Conservation (phyloP, 2,329 filamentous ascomycete species). For the Alternaria brassicae region DNA sequence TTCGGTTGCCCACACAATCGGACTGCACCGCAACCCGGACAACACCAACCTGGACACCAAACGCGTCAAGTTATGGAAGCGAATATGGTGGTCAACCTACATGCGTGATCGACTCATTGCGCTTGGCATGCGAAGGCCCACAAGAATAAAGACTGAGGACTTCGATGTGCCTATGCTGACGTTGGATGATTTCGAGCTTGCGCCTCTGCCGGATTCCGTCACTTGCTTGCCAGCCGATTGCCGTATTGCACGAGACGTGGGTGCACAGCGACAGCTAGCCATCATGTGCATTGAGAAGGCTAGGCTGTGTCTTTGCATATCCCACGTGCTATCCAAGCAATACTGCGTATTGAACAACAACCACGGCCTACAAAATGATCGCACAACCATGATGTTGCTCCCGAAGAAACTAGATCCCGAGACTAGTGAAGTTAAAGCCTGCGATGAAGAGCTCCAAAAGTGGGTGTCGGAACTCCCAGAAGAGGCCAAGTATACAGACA, state of each 20-base stretch:
- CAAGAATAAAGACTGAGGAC: constrained; percentile 89
- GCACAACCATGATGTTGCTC: constrained; percentile 83
- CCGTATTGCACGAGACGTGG: constrained; percentile 71
- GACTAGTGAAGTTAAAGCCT: constrained; percentile 76
- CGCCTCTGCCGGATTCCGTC: constrained; percentile 70
- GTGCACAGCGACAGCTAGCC: constrained; percentile 79
- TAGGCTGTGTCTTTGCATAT: constrained; percentile 87
- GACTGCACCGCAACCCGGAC: constrained; percentile 84
- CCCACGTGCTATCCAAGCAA: constrained; percentile 86
- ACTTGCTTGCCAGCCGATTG: constrained; percentile 74
- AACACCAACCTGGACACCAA: constrained; percentile 76
- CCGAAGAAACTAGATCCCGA: constrained; percentile 88
- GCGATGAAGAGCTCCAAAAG: constrained; percentile 77
- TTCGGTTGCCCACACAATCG: constrained; percentile 90
- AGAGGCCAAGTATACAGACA: constrained; percentile 72
- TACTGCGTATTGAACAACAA: constrained; percentile 90
- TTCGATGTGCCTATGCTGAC: constrained; percentile 92
- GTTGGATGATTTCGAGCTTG: constrained; percentile 83
- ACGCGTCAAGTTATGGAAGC: constrained; percentile 86
- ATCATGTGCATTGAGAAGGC: constrained; percentile 91
- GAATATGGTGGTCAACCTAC: constrained; percentile 98
- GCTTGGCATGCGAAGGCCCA: constrained; percentile 90
- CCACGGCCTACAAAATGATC: constrained; percentile 73
- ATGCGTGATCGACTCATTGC: constrained; percentile 94
- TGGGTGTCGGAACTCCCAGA: constrained; percentile 78